Evolutionary conservation across 2,329 filamentous ascomycete genomes (phyloP), one percentile per base, ranked within the genome.

Genomic region (Colletotrichum filicis): DNA sequence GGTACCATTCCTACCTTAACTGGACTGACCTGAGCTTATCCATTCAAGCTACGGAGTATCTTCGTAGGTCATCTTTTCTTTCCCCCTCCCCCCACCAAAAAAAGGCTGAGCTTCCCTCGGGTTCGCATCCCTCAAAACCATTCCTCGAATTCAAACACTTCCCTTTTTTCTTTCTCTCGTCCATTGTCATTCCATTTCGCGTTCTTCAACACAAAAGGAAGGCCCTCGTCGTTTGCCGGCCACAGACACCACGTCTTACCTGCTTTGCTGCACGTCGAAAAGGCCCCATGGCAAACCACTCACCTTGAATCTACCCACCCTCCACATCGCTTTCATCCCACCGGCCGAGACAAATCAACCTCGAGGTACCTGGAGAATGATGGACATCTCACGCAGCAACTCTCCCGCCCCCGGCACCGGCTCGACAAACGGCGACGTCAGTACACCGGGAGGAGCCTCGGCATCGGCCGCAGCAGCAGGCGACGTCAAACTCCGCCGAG

Each of bases 401-500:
- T 55, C 42, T 22, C 59, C 59, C 14, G 26, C 77, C 71, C 70
- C 68, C 12, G 73, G 72, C 71, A 74, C 71, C 30, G 64, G 74
- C 72, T 70, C 74, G 24, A 64, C 69, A 32, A 61, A 66, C 62
- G 67, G 60, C 35, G 73, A 65, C 52, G 55, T 73, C 26, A 66
- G 53, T 64, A 73, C 68, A 59, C 60, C 58, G 30, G 63, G 61
- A 59, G 56, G 61, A 72, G 37, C 22, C 14, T 42, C 37, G 16
- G 37, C 37, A 42, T 42, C 37, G 37, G 37, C 37, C 0, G 14
- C 42, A 35, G 35, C 59, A 6, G 57, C 63, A 32, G 63, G 26
- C n/a, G 74, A 76, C 56, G 74, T 75, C 74, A 82, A 83, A 74
- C 78, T 79, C 16, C 79, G 82, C 22, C 80, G 82, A 46, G 78